Evolutionary conservation across 2,329 filamentous ascomycete genomes (phyloP).

Genomic region (Fusarium virguliforme): DNA sequence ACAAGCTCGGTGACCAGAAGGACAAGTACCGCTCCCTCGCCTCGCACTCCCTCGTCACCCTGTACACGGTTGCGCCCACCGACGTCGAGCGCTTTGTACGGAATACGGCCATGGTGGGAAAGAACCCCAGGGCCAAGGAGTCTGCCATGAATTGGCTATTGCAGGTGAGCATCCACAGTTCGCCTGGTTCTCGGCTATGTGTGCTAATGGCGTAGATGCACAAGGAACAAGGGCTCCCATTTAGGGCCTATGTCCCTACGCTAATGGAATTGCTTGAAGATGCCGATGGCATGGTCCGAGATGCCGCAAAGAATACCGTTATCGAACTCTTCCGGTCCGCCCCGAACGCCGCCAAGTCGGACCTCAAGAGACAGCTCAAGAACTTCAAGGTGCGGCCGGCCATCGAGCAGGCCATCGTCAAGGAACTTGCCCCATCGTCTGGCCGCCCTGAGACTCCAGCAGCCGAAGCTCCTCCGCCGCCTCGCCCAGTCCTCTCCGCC

Average conservation of each 20-base stretch:
- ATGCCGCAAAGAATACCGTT: slow-evolving; percentile 85
- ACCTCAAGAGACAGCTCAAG: slow-evolving; percentile 89
- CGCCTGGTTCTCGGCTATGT: not conserved
- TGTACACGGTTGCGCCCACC: slow-evolving; percentile 78
- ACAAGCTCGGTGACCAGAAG: slow-evolving; percentile 89
- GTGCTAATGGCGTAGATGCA: slow-evolving; percentile 75
- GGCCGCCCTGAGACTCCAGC: slow-evolving; percentile 62
- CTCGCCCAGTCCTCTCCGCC: slow-evolving; percentile 63
- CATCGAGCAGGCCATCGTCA: slow-evolving; percentile 86
- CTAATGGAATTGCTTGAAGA: slow-evolving; percentile 92
- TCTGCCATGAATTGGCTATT: slow-evolving; percentile 88
- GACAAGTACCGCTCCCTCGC: slow-evolving; percentile 86
- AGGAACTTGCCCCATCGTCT: slow-evolving; percentile 75
- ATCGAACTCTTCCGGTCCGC: slow-evolving; percentile 90
- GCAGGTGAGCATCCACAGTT: slow-evolving; percentile 66
- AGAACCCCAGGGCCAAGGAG: slow-evolving; percentile 89
- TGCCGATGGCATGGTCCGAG: slow-evolving; percentile 88
- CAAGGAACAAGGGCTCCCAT: slow-evolving; percentile 82
- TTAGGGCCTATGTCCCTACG: slow-evolving; percentile 85
- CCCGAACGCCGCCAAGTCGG: slow-evolving; percentile 86
- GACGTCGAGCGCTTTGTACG: slow-evolving; percentile 88
- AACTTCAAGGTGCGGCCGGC: slow-evolving; percentile 88
- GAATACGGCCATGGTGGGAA: slow-evolving; percentile 83
- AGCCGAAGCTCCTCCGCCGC: slow-evolving; percentile 58
- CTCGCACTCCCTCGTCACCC: slow-evolving; percentile 81